These are phyloP conservation scores for Fusarium nygamai DNA, from an alignment of 2,329 filamentous ascomycete genomes.

Conservation along the genomic window DNA sequence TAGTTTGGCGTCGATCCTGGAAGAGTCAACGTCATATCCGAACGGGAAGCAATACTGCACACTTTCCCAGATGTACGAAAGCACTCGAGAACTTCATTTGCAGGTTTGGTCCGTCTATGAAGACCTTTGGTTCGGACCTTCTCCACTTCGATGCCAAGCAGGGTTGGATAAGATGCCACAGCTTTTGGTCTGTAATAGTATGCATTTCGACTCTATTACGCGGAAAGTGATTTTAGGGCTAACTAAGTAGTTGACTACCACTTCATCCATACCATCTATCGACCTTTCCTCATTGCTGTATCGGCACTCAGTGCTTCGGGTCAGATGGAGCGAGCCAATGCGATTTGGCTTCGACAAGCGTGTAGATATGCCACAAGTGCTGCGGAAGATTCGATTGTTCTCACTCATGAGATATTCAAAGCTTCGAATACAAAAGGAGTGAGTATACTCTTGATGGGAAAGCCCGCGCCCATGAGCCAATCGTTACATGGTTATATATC, in stretches of 20 bases:
- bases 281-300: not conserved
- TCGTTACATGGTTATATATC: not conserved
- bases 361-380: not conserved
- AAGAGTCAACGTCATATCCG: not conserved
- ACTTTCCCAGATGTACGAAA: not conserved
- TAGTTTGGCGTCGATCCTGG: not conserved
- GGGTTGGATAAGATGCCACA: not conserved
- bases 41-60: rapidly evolving
- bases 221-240: rapidly evolving
- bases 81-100: not conserved
- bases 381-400: not conserved
- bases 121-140: not conserved
- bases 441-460: not conserved
- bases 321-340: not conserved
- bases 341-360: not conserved
- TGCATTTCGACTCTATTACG: rapidly evolving
- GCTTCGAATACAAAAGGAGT: not conserved
- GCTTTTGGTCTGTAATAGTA: not conserved
- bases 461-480: not conserved
- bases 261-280: not conserved
- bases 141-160: not conserved
- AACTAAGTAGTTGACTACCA: rapidly evolving
- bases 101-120: rapidly evolving
- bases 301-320: not conserved
- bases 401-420: not conserved